These are phyloP conservation scores for Pleodorina starrii DNA, from an alignment of 139 green algal genomes.

Conservation along the genomic window DNA sequence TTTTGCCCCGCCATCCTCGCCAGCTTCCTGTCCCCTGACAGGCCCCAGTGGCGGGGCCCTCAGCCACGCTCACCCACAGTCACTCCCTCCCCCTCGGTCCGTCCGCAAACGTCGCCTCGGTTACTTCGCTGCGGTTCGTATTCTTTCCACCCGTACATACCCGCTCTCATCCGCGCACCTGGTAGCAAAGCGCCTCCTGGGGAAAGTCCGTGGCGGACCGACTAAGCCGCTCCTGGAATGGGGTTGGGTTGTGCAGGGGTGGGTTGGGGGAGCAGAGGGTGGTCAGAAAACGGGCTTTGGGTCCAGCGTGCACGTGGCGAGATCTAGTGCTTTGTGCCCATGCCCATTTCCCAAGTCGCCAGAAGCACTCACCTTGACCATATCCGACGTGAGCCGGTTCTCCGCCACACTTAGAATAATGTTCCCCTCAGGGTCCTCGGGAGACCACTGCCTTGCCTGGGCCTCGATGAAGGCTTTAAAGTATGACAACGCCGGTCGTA, in stretches of 20 bases:
- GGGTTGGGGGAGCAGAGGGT: not conserved
- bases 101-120: no score
- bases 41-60: no score
- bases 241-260: not conserved
- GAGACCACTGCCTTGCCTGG: not conserved
- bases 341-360: no score
- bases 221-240: constrained; percentile 10
- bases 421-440: constrained; percentile 56
- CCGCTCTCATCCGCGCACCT: not conserved
- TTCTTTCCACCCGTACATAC: no score
- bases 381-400: constrained; percentile 58
- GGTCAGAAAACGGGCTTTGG: no score
- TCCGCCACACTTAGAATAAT: constrained; percentile 65
- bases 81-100: no score
- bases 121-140: no score
- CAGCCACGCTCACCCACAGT: no score
- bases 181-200: constrained; percentile 5
- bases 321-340: no score
- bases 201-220: constrained; percentile 3
- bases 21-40: no score
- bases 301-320: no score
- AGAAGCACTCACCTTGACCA: constrained; percentile 52
- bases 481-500: constrained; percentile 12
- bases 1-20: no score
- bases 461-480: constrained; percentile 40